Base-by-base conservation (phyloP, 306 rosid species). In the Vicia faba region DNA sequence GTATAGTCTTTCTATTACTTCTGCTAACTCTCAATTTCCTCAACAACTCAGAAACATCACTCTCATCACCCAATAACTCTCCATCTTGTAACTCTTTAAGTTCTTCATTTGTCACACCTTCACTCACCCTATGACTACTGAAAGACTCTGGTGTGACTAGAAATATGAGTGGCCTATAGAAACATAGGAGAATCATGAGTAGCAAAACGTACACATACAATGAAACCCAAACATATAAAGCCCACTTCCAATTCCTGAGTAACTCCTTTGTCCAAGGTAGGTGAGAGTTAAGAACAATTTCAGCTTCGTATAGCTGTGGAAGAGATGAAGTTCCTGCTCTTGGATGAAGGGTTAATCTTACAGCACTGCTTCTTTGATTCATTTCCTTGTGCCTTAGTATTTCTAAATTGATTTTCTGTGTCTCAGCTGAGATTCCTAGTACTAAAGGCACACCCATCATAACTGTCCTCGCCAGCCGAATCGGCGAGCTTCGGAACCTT, bases 221-320 rank as follows among this genome's bases (percentile, higher is more conserved):
- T 71, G 96, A 76, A 1, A 72, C 68, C 98, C 97, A 93, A 50
- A 93, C 82, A 43, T 77, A 93, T 35, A 83, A 80, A 11, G 97
- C 86, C 97, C 96, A 89, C 63, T 74, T 90, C 98, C 98, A 89
- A 26, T 79, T 73, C 16, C 68, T 68, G 44, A 93, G 68, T 31
- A 93, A 31, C 12, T 88, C 79, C 78, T 84, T 88, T 0, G 78
- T 18, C 89, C 85, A 81, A 2, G 98, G 96, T 14, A 86, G 76
- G 40, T 75, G 79, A 5, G 96, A 87, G 4, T 80, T 80, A 15
- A 93, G 49, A 15, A 77, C 5, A 11, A 93, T 77, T 5, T 80
- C 82, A 2, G 95, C 91, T 82, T 89, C 89, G 38, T 89, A 89
- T 50, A 89, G 48, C 57, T 84, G 85, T 9, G 95, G 96, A 28